Base-by-base conservation (phyloP, 1,139 yeast species). In the Schizosaccharomyces versatilis region DNA sequence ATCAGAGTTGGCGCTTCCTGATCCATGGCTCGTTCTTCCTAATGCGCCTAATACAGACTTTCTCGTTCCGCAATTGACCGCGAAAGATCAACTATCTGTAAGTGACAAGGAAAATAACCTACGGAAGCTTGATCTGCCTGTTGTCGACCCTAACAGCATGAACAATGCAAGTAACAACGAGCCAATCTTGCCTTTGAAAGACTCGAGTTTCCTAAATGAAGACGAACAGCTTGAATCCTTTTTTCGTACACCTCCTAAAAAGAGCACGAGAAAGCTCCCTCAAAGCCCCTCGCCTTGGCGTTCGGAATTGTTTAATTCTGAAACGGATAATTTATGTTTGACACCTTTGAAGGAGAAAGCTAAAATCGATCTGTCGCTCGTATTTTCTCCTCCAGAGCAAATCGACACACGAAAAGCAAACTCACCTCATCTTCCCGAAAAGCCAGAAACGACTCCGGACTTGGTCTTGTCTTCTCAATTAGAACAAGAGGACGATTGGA, bases 281-380 rank as follows among this genome's bases (percentile, higher is more conserved):
- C 49, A 44, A 24, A 44, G 49, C 19, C 49, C 49, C 19, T 44
- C 49, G 32, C 49, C 49, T 32, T 44, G 49, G 49, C 36, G 49
- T 9, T 44, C 49, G 32, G 49, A 44, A 32, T 7, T 44, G 38
- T 44, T 44, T 44, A 8, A 19, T 10, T 44, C 49, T 3, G 49
- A 44, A n/a, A 10, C 32, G 10, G 49, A 17, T 32, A 32, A 44
- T 9, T 19, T 10, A 8, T n/a, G 7, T 3, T n/a, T 44, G 14
- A 44, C 49, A 6, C 49, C 49, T 3, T 24, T 24, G 32, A n/a
- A 32, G 14, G 8, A 17, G 19, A 44, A 44, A n/a, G 38, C 38
- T 8, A 44, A 44, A 12, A 10, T 44, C 32, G 49, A 44, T 32
- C 8, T 44, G 12, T 14, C 49, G 15, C 19, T 19, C n/a, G 49